Evolutionary conservation across 306 rosid genomes (phyloP).

Genomic region (Cucurbita argyrosperma): DNA sequence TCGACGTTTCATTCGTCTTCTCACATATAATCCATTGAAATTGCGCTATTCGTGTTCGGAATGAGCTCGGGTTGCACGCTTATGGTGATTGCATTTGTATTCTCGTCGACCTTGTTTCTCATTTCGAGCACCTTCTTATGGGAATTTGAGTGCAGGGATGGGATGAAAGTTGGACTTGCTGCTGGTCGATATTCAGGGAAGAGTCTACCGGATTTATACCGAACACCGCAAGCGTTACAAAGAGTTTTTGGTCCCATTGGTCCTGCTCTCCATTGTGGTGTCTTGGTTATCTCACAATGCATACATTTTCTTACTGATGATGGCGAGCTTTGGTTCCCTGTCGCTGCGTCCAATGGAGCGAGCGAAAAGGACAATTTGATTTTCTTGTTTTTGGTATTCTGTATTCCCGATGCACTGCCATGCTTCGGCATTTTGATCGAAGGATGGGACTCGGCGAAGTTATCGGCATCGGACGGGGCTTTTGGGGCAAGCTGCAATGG

Average conservation of each 20-base stretch:
- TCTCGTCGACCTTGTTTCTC: slow-evolving; percentile 48
- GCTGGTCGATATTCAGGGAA: slow-evolving; percentile 96
- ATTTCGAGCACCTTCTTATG: slow-evolving; percentile 95
- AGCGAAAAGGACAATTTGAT: slow-evolving; percentile 34
- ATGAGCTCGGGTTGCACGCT: slow-evolving; percentile 56
- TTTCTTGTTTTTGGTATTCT: slow-evolving; percentile 31
- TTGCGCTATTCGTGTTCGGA: slow-evolving; percentile 62
- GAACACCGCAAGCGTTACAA: slow-evolving; percentile 96
- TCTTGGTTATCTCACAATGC: slow-evolving; percentile 98
- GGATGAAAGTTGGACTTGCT: slow-evolving; percentile 83
- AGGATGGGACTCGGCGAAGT: slow-evolving; percentile 71
- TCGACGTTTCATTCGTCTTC: slow-evolving; percentile 5
- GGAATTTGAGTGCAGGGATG: slow-evolving; percentile 81
- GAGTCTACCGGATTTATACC: slow-evolving; percentile 85
- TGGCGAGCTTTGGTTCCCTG: slow-evolving; percentile 15
- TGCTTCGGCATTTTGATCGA: slow-evolving; percentile 16
- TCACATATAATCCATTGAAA: slow-evolving; percentile 64
- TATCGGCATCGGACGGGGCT: slow-evolving; percentile 41
- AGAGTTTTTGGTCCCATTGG: slow-evolving; percentile 98
- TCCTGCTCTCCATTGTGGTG: slow-evolving; percentile 99
- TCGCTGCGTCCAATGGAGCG: slow-evolving; percentile 27
- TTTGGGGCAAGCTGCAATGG: slow-evolving; percentile 16
- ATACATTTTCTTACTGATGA: slow-evolving; percentile 67
- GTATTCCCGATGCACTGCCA: slow-evolving; percentile 9
- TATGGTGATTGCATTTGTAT: neutral